phyloP scores from a whole-genome alignment of 345 rosid genomes.

The Gossypium mustelinum region DNA sequence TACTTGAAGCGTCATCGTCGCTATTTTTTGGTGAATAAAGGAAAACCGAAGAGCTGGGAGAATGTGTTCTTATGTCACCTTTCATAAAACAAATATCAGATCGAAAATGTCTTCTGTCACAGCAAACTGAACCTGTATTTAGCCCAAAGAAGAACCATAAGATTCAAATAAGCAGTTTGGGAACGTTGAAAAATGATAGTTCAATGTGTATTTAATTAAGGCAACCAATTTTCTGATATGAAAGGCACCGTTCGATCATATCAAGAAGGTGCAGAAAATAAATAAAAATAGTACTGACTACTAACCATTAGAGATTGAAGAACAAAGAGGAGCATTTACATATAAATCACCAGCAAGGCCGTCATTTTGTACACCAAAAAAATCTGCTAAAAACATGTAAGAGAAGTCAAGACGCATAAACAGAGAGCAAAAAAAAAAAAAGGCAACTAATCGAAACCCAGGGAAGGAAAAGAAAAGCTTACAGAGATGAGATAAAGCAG shows the following conservation, averaged over 20 bases:
- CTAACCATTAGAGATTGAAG: slow-evolving; percentile 61
- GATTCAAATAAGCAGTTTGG: neutral
- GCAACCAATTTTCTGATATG: neutral
- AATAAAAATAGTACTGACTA: neutral
- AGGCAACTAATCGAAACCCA: neutral
- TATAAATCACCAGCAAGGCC: slow-evolving; percentile 15
- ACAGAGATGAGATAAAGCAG: slow-evolving; percentile 53
- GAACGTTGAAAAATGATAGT: neutral
- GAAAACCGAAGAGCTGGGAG: slow-evolving; percentile 46
- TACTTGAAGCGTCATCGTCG: slow-evolving; percentile 18
- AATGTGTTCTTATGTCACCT: slow-evolving; percentile 57
- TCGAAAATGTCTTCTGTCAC: slow-evolving; percentile 55
- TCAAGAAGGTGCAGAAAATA: too few relatives aligned
- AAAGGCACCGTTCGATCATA: neutral
- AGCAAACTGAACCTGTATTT: slow-evolving; percentile 61
- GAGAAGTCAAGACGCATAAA: neutral
- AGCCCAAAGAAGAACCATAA: slow-evolving; percentile 5
- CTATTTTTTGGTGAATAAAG: slow-evolving; percentile 31
- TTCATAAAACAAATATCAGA: slow-evolving; percentile 57
- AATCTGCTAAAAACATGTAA: slow-evolving; percentile 42
- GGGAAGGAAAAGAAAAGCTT: slow-evolving; percentile 20
- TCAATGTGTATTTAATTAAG: too few relatives aligned
- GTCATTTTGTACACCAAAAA: slow-evolving; percentile 41
- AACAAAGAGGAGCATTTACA: slow-evolving; percentile 35
- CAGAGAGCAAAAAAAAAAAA: neutral